Evolutionary conservation across 192 early-diverging fungal genomes (phyloP).

Genomic region (Funneliformis mosseae): DNA sequence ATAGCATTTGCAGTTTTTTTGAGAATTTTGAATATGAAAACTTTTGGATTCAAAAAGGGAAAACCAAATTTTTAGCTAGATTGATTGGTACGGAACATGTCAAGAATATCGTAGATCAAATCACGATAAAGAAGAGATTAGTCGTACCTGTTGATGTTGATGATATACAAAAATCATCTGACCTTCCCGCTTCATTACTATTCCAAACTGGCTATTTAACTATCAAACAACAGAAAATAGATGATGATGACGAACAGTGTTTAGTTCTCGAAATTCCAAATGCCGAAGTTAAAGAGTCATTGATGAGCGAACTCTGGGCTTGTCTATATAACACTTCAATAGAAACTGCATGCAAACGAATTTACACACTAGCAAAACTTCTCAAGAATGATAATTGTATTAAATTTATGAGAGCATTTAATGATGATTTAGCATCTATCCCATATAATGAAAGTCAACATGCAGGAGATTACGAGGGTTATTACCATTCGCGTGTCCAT

Average conservation of each 20-base stretch:
- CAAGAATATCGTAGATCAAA: not conserved
- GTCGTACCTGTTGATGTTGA: not conserved
- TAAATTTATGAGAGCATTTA: not conserved
- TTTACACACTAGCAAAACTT: not conserved
- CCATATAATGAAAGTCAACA: not conserved
- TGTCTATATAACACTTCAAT: not conserved
- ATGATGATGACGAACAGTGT: not conserved
- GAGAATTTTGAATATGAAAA: not conserved
- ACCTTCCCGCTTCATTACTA: not conserved
- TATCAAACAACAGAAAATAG: not conserved
- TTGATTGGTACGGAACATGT: not conserved
- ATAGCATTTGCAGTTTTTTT: conserved; percentile 5
- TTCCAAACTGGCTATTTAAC: conserved; percentile 1
- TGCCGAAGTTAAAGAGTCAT: not conserved
- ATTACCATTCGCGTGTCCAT: not conserved
- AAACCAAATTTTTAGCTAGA: not conserved
- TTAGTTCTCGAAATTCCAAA: conserved; percentile 2
- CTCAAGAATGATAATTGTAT: not conserved
- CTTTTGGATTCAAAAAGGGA: conserved; percentile 8
- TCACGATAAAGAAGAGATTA: not conserved
- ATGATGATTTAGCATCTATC: not conserved
- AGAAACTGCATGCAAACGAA: not conserved
- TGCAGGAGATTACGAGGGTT: not conserved
- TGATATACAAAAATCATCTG: not conserved
- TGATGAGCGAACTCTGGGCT: not conserved